Base-by-base conservation (phyloP, 805 yeast species). In the Saccharomycopsis fodiens region DNA sequence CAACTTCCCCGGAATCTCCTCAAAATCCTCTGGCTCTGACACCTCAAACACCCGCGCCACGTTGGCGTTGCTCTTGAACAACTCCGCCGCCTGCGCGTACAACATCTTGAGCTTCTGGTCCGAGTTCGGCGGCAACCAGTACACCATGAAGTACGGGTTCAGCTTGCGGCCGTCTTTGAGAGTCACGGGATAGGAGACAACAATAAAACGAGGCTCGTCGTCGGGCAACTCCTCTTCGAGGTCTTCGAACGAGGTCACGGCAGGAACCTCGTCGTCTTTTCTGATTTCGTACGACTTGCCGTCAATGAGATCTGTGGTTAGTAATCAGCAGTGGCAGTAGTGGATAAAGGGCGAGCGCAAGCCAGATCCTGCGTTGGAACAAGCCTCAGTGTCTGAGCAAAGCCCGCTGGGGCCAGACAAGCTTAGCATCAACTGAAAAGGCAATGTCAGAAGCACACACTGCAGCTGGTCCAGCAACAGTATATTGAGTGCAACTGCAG, bases 41-140 rank as follows among this genome's bases (percentile, higher is more conserved):
- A 64, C 63, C 38, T 65, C 68, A 21, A 64, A 50, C 35, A 64
- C 52, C 47, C 57, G 64, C 25, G 76, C 67, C n/a, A 85, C 87
- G 15, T 87, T 86, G n/a, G 89, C 82, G 54, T 82, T 80, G 41
- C 76, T 79, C 61, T 91, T 73, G 47, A 89, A 72, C 52, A 82
- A 64, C 59, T 89, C 96, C 19, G 85, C 75, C 2, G 95, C 94
- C 3, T 93, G 95, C 1, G 96, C 97, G 56, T 87, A 88, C 41
- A 85, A 64, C 97, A 88, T 89, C 61, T 82, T 79, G 57, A 74
- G 69, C 45, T 83, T 85, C 59, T 82, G 91, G 15, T 85, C 82
- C n/a, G 86, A 72, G 0, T 95, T 86, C 21, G 81, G 82, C 3
- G 97, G 97, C 50, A 85, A 74, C 80, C 89, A 89, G 61, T 87